Evolutionary conservation across 176 grass and related monocot genomes (phyloP), one percentile per base, ranked within the genome.

Genomic region (Leersia perrieri): DNA sequence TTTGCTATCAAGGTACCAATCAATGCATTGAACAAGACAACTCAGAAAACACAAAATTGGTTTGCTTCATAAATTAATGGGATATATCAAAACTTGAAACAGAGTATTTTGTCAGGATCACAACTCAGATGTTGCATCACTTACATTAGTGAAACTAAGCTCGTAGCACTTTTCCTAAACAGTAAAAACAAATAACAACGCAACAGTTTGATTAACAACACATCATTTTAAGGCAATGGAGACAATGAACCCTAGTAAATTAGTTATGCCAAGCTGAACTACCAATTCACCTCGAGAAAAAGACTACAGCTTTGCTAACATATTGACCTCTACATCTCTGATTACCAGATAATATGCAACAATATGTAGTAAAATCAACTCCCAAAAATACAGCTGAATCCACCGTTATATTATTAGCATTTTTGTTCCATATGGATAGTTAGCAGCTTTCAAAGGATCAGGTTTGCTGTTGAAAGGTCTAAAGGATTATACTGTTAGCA

Each of bases 161-260:
- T 64, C 14, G 12, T 64, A 64, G 36, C 26, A 32, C 29, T 38
- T 38, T 70, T 73, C n/a, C n/a, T n/a, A n/a, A n/a, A n/a, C n/a
- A n/a, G n/a, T n/a, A n/a, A n/a, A n/a, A n/a, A n/a, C n/a, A n/a
- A n/a, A n/a, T n/a, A n/a, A n/a, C n/a, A n/a, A n/a, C n/a, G n/a
- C 55, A 73, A 18, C 20, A 45, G 72, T 72, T n/a, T n/a, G n/a
- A 82, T 63, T 44, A 69, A 45, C 68, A 63, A 72, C 38, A 45
- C 12, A 72, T 72, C 42, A 44, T 26, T 26, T 34, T 11, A 73
- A 82, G n/a, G 29, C 38, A 49, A 63, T 34, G 2, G 34, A 72
- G 49, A 60, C 1, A 34, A 9, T 0, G 14, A 6, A 14, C 15
- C 41, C 33, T 26, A 18, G 76, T 34, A 6, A 20, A 66, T 30